These are phyloP conservation scores for Dactylellina haptotyla DNA, from an alignment of 2,329 filamentous ascomycete species.

Conservation along the genomic window DNA sequence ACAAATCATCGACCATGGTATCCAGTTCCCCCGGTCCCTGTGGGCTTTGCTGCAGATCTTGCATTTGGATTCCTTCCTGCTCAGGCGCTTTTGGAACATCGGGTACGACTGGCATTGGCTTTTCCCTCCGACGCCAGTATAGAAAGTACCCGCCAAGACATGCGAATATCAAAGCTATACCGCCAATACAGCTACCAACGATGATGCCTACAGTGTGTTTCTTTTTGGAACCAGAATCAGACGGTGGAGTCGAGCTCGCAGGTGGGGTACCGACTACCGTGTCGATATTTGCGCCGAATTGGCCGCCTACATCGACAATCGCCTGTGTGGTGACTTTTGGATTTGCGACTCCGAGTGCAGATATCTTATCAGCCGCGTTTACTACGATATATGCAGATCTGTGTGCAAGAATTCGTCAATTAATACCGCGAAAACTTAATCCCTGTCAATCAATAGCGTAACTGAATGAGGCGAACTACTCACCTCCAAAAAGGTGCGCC, in stretches of 20 bases:
- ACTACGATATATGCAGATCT: slow-evolving; percentile 28
- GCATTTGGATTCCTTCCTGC: no score
- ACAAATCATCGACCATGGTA: no score
- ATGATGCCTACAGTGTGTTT: slow-evolving; percentile 62
- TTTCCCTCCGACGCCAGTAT: slow-evolving; percentile 54
- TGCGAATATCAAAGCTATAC: slow-evolving; percentile 62
- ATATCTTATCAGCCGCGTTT: slow-evolving; percentile 21
- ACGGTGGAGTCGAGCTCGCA: neutral
- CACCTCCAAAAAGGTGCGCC: slow-evolving; percentile 37
- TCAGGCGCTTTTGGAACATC: no score
- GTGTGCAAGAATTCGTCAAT: neutral
- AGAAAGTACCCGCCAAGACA: slow-evolving; percentile 62
- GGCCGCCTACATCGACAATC: slow-evolving; percentile 15
- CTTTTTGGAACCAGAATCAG: neutral
- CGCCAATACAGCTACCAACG: slow-evolving; percentile 65
- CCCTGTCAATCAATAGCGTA: no score
- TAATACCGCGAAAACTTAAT: no score
- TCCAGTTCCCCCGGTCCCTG: no score
- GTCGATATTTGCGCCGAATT: neutral
- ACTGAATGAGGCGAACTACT: no score
- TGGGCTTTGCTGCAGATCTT: no score
- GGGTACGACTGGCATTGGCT: no score
- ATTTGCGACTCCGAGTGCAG: slow-evolving; percentile 27
- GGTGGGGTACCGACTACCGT: slow-evolving; percentile 7
- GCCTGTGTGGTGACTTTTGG: neutral